Evolutionary conservation across 192 early-diverging fungal species (phyloP).

Genomic region (Linnemannia schmuckeri): DNA sequence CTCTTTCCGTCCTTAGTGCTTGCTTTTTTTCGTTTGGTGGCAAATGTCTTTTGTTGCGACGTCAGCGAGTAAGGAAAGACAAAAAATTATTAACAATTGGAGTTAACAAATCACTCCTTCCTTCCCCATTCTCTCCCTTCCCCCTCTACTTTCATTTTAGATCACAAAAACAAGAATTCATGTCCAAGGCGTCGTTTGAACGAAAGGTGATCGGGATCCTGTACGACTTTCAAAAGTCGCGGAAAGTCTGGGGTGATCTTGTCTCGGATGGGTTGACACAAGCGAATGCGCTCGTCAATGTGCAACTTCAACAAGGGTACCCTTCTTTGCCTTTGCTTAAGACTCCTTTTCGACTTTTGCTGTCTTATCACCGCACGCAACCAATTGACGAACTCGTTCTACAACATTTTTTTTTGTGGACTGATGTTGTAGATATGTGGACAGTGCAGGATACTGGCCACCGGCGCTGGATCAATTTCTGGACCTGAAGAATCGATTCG

Average conservation of each 20-base stretch:
- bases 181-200: conserved; percentile 57
- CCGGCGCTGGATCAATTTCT: conserved; percentile 48
- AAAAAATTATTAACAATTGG: background rate
- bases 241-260: conserved; percentile 62
- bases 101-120: background rate
- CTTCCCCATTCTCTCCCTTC: background rate
- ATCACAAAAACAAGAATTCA: background rate
- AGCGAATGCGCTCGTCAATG: conserved; percentile 79
- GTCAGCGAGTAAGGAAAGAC: background rate
- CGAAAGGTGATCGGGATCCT: conserved; percentile 43
- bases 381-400: background rate
- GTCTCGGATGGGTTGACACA: conserved; percentile 81
- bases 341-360: too few species aligned
- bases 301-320: conserved; percentile 60
- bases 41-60: too few species aligned
- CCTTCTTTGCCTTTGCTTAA: too few species aligned
- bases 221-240: conserved; percentile 50
- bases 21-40: background rate
- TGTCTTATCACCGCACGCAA: background rate
- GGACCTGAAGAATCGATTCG: conserved; percentile 51
- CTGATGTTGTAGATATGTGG: conserved; percentile 29
- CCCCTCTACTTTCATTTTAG: background rate
- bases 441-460: conserved; percentile 52
- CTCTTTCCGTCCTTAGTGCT: background rate
- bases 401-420: background rate